A percentile compares a stretch with the other conserved stretches of the same genome.
Conservation (phyloP, 306 rosid species). For the Acmispon strigosus region DNA sequence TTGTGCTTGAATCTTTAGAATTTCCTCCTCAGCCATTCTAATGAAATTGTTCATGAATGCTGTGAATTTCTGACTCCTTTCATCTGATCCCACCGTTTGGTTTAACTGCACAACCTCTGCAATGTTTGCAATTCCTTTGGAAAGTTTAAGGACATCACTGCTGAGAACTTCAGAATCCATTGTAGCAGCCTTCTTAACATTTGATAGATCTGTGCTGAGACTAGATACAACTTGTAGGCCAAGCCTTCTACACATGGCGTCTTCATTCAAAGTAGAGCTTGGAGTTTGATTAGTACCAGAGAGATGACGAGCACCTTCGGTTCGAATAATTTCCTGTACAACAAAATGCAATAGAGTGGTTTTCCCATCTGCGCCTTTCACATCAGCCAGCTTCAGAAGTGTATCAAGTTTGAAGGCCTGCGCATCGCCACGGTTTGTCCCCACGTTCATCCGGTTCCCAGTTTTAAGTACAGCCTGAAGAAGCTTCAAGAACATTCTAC, state of each 20-base stretch:
- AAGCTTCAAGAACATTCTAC: slow-evolving; percentile 93
- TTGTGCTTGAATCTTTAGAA: slow-evolving; percentile 63
- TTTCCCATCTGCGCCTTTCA: slow-evolving; percentile 89
- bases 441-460: slow-evolving; percentile 95
- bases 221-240: slow-evolving; percentile 82
- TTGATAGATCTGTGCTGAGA: slow-evolving; percentile 73
- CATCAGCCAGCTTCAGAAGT: slow-evolving; percentile 83
- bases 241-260: slow-evolving; percentile 65
- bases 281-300: slow-evolving; percentile 35
- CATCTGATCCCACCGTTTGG: slow-evolving; percentile 28
- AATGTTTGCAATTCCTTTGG: slow-evolving; percentile 53
- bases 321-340: slow-evolving; percentile 84
- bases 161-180: slow-evolving; percentile 81
- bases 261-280: slow-evolving; percentile 47
- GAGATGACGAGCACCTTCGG: slow-evolving; percentile 79
- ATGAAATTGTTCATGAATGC: slow-evolving; percentile 63
- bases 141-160: slow-evolving; percentile 64
- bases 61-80: slow-evolving; percentile 36
- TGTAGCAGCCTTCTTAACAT: slow-evolving; percentile 87
- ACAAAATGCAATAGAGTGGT: slow-evolving; percentile 92
- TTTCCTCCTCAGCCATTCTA: slow-evolving; percentile 79
- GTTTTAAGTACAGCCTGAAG: slow-evolving; percentile 94
- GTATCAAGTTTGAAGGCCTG: slow-evolving; percentile 97
- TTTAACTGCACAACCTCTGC: slow-evolving; percentile 42
- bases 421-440: slow-evolving; percentile 95